phyloP scores from a whole-genome alignment of 1,284 basidiomycete genomes.

The Fomitopsis pinicola region DNA sequence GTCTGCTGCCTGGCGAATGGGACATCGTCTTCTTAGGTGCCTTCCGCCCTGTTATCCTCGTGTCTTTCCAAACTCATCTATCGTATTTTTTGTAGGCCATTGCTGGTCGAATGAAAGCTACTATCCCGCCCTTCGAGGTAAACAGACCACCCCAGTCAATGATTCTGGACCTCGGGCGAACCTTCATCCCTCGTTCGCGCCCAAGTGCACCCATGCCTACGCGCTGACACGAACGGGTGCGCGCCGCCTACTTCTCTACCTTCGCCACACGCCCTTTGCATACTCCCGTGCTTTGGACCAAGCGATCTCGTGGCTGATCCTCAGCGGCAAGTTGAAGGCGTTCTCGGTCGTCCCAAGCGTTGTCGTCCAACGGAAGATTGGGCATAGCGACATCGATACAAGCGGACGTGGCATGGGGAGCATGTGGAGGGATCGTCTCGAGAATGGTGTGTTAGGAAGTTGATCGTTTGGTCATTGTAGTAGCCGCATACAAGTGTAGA shows the following conservation, averaged over 20 bases:
- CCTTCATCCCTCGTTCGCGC: conserved; percentile 50
- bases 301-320: conserved; percentile 65
- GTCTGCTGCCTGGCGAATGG: conserved; percentile 58
- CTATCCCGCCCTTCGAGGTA: conserved; percentile 21
- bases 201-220: conserved; percentile 71
- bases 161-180: conserved; percentile 8
- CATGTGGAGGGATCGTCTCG: conserved; percentile 48
- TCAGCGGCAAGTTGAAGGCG: conserved; percentile 45
- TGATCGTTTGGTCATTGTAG: neutral
- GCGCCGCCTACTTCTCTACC: conserved; percentile 46
- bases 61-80: neutral
- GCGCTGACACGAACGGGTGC: conserved; percentile 52
- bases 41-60: conserved; percentile 10
- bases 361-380: conserved; percentile 55
- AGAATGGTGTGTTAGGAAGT: conserved; percentile 41
- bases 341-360: conserved; percentile 65
- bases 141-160: neutral
- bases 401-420: conserved; percentile 45
- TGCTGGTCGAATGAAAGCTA: conserved; percentile 67
- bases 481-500: too few relatives aligned
- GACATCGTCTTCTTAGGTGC: conserved; percentile 73
- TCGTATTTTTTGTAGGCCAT: conserved; percentile 40
- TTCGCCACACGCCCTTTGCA: conserved; percentile 60
- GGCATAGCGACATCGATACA: conserved; percentile 45
- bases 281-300: conserved; percentile 77